phyloP scores from a whole-genome alignment of 176 grass and related monocot genomes.

The Tuctoria greenei region DNA sequence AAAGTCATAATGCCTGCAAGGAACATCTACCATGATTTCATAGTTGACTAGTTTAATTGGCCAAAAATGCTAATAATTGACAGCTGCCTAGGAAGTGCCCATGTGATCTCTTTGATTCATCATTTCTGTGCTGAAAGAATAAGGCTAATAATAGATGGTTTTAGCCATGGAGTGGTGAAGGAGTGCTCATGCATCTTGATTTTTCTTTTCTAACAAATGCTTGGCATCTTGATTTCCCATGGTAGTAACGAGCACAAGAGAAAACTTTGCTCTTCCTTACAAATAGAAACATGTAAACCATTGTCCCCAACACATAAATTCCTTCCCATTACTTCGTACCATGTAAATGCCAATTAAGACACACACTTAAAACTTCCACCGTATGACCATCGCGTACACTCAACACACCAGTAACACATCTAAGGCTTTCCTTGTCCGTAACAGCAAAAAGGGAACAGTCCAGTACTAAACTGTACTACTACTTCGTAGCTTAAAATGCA shows the following conservation, averaged over 20 bases:
- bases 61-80: conserved; percentile 17
- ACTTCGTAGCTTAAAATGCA: conserved; percentile 34
- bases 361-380: conserved; percentile 16
- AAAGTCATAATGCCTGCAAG: no score
- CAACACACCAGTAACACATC: conserved; percentile 2
- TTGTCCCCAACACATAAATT: conserved; percentile 9
- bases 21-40: conserved; percentile 18
- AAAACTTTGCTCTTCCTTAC: neutral
- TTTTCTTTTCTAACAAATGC: neutral
- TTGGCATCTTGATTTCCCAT: neutral
- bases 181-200: conserved; percentile 20
- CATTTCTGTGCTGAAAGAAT: conserved; percentile 13
- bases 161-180: conserved; percentile 17
- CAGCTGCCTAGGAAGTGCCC: neutral
- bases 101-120: conserved; percentile 21
- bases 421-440: conserved; percentile 11
- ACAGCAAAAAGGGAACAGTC: conserved; percentile 5
- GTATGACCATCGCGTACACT: conserved; percentile 33
- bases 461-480: conserved; percentile 31
- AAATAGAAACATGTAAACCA: neutral
- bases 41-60: conserved; percentile 6
- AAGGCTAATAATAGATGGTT: neutral
- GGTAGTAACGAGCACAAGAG: neutral
- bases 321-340: neutral
- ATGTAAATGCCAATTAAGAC: conserved; percentile 20